A percentile compares a stretch with the other conserved stretches of the same genome.
These are phyloP conservation scores for Podila verticillata DNA, from an alignment of 192 early-diverging fungal species.

Conservation along the genomic window DNA sequence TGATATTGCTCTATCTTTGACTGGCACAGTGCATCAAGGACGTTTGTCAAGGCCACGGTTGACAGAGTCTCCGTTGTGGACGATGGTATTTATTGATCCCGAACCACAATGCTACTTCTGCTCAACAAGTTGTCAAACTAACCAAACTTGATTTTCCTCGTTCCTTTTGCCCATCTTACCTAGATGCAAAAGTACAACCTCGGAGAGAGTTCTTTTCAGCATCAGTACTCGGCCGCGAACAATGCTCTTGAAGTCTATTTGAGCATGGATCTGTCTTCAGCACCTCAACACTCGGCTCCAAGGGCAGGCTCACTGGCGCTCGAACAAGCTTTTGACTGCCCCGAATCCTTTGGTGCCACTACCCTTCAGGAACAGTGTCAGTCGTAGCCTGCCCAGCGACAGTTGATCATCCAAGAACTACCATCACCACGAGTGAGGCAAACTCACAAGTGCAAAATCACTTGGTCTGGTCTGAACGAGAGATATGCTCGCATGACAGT, in stretches of 20 bases:
- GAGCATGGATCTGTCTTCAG: not conserved
- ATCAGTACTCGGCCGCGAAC: not conserved
- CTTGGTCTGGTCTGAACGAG: not conserved
- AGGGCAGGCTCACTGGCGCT: not conserved
- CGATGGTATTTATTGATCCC: not conserved
- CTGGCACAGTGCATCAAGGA: not conserved
- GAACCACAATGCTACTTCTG: not conserved
- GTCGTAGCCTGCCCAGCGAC: not conserved
- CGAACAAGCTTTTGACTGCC: not conserved
- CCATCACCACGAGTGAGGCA: not conserved
- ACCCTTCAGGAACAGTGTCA: not conserved
- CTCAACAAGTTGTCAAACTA: not conserved
- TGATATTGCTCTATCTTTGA: no score
- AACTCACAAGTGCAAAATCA: not conserved
- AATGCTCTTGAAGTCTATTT: not conserved
- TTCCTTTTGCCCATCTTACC: not conserved
- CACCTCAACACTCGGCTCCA: not conserved
- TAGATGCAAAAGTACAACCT: not conserved
- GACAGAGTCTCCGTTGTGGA: not conserved
- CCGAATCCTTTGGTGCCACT: not conserved
- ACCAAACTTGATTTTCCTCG: not conserved
- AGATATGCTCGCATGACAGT: conserved; percentile 2
- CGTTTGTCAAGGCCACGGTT: not conserved
- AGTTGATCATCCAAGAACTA: not conserved
- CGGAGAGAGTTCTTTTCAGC: not conserved